Percentiles rank a stretch among this genome's conserved stretches.
phyloP scores from a whole-genome alignment of 208 protist species.

The Crithidia thermophila region DNA sequence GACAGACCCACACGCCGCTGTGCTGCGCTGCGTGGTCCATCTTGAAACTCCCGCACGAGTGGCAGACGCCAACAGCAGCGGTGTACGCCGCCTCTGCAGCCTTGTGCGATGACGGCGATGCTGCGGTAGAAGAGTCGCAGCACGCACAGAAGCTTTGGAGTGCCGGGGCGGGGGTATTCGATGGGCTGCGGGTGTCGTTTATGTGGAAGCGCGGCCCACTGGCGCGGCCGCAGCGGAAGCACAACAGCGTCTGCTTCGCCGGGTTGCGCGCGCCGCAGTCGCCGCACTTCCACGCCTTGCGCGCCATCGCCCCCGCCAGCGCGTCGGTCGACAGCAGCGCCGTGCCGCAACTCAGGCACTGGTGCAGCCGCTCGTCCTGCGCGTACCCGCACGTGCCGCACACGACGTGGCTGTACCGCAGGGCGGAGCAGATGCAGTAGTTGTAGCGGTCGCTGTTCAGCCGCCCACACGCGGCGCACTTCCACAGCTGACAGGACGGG shows the following conservation, averaged over 20 bases:
- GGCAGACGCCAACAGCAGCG: conserved; percentile 49
- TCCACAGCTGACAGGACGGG: conserved; percentile 77
- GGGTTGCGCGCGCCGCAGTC: conserved; percentile 68
- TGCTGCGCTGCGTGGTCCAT: conserved; percentile 44
- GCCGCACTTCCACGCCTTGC: conserved; percentile 67
- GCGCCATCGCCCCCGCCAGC: conserved; percentile 41
- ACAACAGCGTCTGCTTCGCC: conserved; percentile 64
- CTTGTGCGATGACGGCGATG: not conserved
- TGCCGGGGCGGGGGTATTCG: not conserved
- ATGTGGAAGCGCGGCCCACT: conserved; percentile 48
- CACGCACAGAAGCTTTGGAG: conserved; percentile 24
- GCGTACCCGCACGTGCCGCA: conserved; percentile 69
- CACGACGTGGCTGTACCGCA: conserved; percentile 74
- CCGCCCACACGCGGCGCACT: conserved; percentile 73
- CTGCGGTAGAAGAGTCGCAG: not conserved
- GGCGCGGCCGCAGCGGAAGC: conserved; percentile 61
- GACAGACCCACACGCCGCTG: conserved; percentile 67
- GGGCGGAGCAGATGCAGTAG: conserved; percentile 87
- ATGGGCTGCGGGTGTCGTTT: not conserved
- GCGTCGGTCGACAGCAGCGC: conserved; percentile 18
- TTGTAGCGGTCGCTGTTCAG: conserved; percentile 90
- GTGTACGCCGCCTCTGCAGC: conserved; percentile 19
- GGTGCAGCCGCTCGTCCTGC: conserved; percentile 74
- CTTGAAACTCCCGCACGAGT: conserved; percentile 50
- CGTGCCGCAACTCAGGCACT: conserved; percentile 68